These are phyloP conservation scores for Venturia aucupariae DNA, from an alignment of 2,329 filamentous ascomycete species.

Conservation along the genomic window DNA sequence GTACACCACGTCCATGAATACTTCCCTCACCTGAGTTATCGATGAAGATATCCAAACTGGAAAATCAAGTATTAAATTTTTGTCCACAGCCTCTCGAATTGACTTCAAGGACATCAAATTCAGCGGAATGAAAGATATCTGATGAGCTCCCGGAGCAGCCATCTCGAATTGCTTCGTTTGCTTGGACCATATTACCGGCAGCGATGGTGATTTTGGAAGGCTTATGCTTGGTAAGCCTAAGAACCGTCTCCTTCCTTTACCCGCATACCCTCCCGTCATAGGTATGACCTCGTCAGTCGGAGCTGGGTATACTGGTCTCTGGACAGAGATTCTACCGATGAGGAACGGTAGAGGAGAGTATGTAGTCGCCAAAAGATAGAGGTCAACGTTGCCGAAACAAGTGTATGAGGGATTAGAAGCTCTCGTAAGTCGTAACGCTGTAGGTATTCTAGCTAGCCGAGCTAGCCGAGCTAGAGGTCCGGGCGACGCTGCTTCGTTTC, in stretches of 20 bases:
- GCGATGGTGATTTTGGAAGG: conserved; percentile 39
- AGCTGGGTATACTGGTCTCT: conserved; percentile 30
- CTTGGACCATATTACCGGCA: conserved; percentile 35
- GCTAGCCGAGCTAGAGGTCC: not conserved
- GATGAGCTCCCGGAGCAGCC: not conserved
- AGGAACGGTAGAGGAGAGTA: not conserved
- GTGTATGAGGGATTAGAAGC: not conserved
- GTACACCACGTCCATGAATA: not conserved
- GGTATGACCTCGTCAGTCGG: conserved; percentile 34
- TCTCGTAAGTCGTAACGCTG: not conserved
- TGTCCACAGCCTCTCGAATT: conserved; percentile 11
- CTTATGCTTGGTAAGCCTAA: conserved; percentile 35
- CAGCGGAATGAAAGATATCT: conserved; percentile 6
- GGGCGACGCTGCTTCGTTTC: not conserved
- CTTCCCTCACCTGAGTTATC: conserved; percentile 14
- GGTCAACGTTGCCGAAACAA: not conserved
- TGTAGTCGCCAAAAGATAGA: not conserved
- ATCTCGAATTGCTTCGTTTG: conserved; percentile 23
- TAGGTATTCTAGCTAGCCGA: not conserved
- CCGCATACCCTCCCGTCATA: conserved; percentile 39
- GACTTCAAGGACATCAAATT: conserved; percentile 15
- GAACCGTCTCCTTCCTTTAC: conserved; percentile 39
- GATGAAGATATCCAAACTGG: conserved; percentile 15
- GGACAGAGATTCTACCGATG: conserved; percentile 22
- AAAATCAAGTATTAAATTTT: not conserved